Conservation (phyloP, 2,329 filamentous ascomycete genomes). For the Bertia moriformis region DNA sequence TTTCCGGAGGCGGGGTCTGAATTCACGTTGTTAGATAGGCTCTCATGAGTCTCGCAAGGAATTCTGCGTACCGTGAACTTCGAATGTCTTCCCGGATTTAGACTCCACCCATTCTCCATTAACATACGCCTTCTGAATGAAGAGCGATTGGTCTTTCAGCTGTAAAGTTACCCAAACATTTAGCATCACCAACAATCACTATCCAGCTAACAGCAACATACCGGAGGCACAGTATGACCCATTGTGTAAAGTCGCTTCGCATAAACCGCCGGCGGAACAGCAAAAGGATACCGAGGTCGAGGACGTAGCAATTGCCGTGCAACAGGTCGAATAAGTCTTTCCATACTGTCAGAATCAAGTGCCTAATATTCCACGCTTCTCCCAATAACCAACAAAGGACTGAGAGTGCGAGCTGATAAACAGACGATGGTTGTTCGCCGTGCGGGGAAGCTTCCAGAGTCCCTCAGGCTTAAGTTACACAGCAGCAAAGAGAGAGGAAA, state of each 20-base stretch:
- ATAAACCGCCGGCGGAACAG: constrained; percentile 14
- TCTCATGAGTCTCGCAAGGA: too few relatives aligned
- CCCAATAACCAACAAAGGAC: neutral
- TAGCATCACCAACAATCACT: neutral
- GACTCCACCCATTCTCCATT: constrained; percentile 51
- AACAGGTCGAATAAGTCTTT: constrained; percentile 16
- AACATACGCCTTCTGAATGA: constrained; percentile 46
- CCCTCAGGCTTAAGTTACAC: neutral
- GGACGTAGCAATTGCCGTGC: constrained; percentile 18
- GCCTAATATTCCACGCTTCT: too few relatives aligned
- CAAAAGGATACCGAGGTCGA: constrained; percentile 16
- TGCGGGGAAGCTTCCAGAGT: neutral
- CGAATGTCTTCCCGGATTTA: constrained; percentile 47
- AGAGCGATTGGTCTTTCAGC: constrained; percentile 34
- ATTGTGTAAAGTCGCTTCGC: constrained; percentile 22
- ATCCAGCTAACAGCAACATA: constrained; percentile 9
- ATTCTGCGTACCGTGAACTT: constrained; percentile 28
- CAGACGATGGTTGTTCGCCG: neutral
- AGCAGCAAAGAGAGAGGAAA: neutral
- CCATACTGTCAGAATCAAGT: constrained; percentile 10
- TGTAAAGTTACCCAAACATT: constrained; percentile 6
- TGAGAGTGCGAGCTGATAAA: neutral
- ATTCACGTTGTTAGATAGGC: neutral
- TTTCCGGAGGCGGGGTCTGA: constrained; percentile 42
- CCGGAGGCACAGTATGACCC: constrained; percentile 21